Conservation (phyloP, 306 rosid species). For the Potentilla sterilis region DNA sequence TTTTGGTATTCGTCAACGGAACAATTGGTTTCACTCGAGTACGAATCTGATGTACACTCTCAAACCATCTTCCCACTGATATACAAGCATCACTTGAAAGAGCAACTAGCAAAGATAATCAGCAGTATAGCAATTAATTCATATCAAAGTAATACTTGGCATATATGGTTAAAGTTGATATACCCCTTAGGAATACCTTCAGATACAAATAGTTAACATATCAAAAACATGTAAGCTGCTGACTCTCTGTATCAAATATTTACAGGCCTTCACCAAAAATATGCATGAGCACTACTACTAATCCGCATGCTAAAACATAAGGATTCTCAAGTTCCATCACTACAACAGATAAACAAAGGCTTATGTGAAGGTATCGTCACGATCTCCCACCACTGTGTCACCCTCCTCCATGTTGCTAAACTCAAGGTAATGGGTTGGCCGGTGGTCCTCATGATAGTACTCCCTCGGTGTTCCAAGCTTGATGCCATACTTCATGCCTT, state of each 20-base stretch:
- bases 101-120: neutral
- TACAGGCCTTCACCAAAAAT: constrained; percentile 7
- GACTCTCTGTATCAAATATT: neutral
- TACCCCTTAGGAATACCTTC: neutral
- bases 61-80: too few relatives aligned
- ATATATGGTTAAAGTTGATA: neutral
- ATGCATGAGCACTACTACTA: neutral
- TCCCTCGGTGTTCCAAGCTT: constrained; percentile 90
- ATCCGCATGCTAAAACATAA: neutral
- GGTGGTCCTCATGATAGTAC: constrained; percentile 89
- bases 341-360: neutral
- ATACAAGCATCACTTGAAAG: neutral
- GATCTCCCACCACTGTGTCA: constrained; percentile 79
- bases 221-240: neutral
- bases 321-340: neutral
- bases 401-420: constrained; percentile 95
- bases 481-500: constrained; percentile 86
- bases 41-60: too few relatives aligned
- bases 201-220: neutral
- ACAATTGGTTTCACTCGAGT: too few relatives aligned
- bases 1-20: too few relatives aligned
- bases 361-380: constrained; percentile 73
- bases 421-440: constrained; percentile 96
- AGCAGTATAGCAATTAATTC: neutral
- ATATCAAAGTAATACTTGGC: neutral